phyloP scores from a whole-genome alignment of 768 basidiomycete genomes.

The Boletellus emodensis region DNA sequence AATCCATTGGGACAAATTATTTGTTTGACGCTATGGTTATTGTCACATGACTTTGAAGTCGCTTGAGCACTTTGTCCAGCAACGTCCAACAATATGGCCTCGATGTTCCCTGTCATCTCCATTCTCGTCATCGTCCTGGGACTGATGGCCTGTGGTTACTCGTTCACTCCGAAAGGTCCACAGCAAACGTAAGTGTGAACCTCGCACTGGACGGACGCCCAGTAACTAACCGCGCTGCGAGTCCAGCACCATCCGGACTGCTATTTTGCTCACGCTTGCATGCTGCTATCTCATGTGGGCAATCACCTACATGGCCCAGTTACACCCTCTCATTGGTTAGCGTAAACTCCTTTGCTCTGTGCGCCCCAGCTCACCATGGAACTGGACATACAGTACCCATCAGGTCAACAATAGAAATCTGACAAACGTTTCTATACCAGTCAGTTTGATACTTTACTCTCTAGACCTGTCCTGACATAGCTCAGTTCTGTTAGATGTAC shows the following conservation, averaged over 20 bases:
- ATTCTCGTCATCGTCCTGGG: constrained; percentile 61
- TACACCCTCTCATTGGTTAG: constrained; percentile 86
- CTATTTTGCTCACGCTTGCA: constrained; percentile 69
- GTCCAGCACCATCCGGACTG: constrained; percentile 76
- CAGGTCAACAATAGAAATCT: constrained; percentile 15
- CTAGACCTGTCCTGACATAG: constrained; percentile 2
- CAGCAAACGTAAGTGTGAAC: constrained; percentile 73
- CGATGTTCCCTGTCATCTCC: constrained; percentile 65
- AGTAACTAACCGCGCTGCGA: background rate
- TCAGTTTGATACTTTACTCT: constrained; percentile 6
- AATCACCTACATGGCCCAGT: constrained; percentile 93
- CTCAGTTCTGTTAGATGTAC: constrained; percentile 20
- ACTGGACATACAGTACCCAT: constrained; percentile 13
- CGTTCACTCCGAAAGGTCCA: constrained; percentile 80
- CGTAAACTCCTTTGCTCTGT: background rate
- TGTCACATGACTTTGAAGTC: constrained; percentile 10
- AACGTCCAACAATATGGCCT: constrained; percentile 49
- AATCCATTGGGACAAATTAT: background rate
- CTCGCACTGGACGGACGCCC: background rate
- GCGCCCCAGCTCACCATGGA: background rate
- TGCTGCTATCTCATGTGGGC: constrained; percentile 96
- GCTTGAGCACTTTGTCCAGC: background rate
- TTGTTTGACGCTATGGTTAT: background rate
- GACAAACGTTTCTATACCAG: constrained; percentile 22
- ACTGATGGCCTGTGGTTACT: constrained; percentile 59